Percentiles rank a stretch among this genome's conserved stretches.
phyloP scores from a whole-genome alignment of 768 basidiomycete species.

The Strobilomyces confusus region DNA sequence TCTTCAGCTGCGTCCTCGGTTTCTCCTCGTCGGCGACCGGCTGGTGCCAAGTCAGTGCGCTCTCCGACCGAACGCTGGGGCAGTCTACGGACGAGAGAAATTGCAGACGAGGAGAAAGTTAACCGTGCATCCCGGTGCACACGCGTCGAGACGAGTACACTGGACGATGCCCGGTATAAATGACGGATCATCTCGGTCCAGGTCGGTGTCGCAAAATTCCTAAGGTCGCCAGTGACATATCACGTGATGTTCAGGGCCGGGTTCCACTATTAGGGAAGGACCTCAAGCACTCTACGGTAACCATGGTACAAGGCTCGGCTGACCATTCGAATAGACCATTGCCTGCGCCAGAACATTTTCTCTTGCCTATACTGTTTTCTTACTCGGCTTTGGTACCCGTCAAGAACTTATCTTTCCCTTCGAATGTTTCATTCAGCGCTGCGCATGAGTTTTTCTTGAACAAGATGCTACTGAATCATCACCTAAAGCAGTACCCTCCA shows the following conservation, averaged over 20 bases:
- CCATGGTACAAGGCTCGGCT: background rate
- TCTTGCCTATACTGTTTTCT: conserved; percentile 45
- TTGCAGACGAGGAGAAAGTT: conserved; percentile 23
- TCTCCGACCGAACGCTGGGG: conserved; percentile 8
- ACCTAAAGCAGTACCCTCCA: conserved; percentile 58
- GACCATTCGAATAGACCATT: background rate
- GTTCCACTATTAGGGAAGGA: background rate
- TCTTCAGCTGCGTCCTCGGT: conserved; percentile 6
- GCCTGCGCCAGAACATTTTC: background rate
- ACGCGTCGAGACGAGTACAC: conserved; percentile 7
- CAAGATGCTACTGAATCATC: conserved; percentile 46
- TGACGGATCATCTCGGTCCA: conserved; percentile 20
- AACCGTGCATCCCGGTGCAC: conserved; percentile 8
- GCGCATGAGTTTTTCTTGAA: conserved; percentile 56
- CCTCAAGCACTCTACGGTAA: too few species aligned
- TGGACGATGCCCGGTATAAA: conserved; percentile 15
- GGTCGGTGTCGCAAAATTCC: conserved; percentile 14
- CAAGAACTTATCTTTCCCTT: conserved; percentile 40
- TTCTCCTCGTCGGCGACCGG: background rate
- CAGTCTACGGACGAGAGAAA: conserved; percentile 6
- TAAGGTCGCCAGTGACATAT: conserved; percentile 1
- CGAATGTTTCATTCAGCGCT: conserved; percentile 30
- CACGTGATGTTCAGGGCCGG: conserved; percentile 28
- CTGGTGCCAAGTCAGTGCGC: background rate
- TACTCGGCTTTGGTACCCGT: conserved; percentile 53